These are phyloP conservation scores for Hypoxylon cercidicola DNA, from an alignment of 495 filamentous ascomycete species.

Conservation along the genomic window DNA sequence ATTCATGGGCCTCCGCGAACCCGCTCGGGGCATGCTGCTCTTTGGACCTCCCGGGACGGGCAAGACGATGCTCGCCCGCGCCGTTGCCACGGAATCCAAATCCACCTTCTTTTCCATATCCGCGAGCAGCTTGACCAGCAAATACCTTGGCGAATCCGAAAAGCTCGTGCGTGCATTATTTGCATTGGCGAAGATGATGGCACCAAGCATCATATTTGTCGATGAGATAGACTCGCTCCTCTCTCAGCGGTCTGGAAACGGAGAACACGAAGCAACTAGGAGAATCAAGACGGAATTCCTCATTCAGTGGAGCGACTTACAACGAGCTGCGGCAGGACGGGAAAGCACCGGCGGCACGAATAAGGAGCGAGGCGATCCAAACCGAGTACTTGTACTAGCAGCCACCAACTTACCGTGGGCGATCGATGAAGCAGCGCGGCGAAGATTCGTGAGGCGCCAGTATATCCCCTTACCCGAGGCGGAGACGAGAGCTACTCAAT, in stretches of 20 bases:
- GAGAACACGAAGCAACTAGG: slow-evolving; percentile 92
- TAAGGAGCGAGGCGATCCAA: slow-evolving; percentile 82
- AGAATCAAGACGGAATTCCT: slow-evolving; percentile 98
- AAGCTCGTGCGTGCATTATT: slow-evolving; percentile 97
- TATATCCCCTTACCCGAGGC: slow-evolving; percentile 95
- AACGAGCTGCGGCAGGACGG: slow-evolving; percentile 88
- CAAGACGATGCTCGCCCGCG: slow-evolving; percentile 97
- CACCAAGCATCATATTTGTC: slow-evolving; percentile 97
- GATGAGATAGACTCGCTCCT: slow-evolving; percentile 98
- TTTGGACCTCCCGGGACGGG: slow-evolving; percentile 97
- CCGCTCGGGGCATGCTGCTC: slow-evolving; percentile 92
- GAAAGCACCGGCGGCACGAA: slow-evolving; percentile 57
- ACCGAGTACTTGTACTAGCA: slow-evolving; percentile 89
- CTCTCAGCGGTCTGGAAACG: slow-evolving; percentile 80
- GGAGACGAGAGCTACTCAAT: slow-evolving; percentile 78
- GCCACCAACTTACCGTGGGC: slow-evolving; percentile 98
- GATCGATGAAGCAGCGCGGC: slow-evolving; percentile 93
- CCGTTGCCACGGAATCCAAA: slow-evolving; percentile 92
- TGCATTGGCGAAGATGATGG: slow-evolving; percentile 85
- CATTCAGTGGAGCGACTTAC: slow-evolving; percentile 96
- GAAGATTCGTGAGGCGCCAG: slow-evolving; percentile 91
- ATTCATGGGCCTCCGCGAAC: slow-evolving; percentile 94
- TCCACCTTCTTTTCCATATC: slow-evolving; percentile 99
- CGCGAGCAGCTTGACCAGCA: slow-evolving; percentile 90
- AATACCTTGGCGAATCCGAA: slow-evolving; percentile 96